phyloP scores from a whole-genome alignment of 345 rosid genomes.

The Kandelia obovata region DNA sequence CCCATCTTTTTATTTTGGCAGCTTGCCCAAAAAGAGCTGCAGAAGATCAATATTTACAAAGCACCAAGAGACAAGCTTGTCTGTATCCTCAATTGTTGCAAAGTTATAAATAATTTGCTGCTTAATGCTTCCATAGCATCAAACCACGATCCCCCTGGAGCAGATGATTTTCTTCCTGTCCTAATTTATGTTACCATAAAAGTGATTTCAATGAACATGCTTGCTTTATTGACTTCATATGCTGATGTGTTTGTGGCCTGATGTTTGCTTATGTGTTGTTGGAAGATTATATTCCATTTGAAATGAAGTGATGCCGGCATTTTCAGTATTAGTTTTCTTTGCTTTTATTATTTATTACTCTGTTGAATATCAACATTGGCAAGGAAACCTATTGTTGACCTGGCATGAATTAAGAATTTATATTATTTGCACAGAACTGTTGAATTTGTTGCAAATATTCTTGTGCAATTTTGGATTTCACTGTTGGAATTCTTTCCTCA shows the following conservation, averaged over 20 bases:
- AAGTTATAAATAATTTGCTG: conserved; percentile 79
- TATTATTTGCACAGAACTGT: too few species aligned
- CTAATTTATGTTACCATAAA: conserved; percentile 80
- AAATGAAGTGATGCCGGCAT: neutral
- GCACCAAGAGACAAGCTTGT: conserved; percentile 97
- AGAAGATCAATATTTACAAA: conserved; percentile 90
- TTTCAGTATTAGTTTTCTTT: neutral
- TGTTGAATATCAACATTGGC: neutral
- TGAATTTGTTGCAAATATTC: too few species aligned
- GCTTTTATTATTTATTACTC: neutral
- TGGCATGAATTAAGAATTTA: too few species aligned
- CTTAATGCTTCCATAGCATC: conserved; percentile 74
- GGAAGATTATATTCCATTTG: neutral
- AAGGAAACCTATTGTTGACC: neutral
- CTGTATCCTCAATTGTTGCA: conserved; percentile 93
- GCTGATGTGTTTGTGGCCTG: neutral
- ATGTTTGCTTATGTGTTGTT: too few species aligned
- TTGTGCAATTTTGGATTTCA: neutral
- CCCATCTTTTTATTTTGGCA: conserved; percentile 22
- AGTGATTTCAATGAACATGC: conserved; percentile 34
- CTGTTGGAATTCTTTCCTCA: neutral
- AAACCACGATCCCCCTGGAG: conserved; percentile 84
- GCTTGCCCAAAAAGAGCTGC: conserved; percentile 98
- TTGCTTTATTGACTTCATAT: neutral
- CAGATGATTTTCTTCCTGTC: conserved; percentile 95